Percentiles rank a stretch among this genome's conserved stretches.
phyloP scores from a whole-genome alignment of 257 asterid genomes.

The Eucommia ulmoides region DNA sequence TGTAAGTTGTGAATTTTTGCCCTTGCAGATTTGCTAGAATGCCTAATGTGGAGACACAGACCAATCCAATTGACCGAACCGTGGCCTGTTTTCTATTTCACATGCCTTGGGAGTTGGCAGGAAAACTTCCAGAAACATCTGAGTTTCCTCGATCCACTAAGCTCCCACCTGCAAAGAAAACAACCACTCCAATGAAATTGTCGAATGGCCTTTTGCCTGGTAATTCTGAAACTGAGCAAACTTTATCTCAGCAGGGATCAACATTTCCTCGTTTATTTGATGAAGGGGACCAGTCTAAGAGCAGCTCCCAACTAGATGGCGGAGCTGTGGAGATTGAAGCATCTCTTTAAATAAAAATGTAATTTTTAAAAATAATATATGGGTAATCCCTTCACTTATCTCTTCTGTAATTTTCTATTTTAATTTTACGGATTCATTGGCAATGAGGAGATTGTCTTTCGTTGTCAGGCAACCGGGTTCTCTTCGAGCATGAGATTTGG shows the following conservation, averaged over 20 bases:
- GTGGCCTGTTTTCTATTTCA: constrained; percentile 88
- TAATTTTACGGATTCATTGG: constrained; percentile 18
- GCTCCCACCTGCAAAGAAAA: constrained; percentile 27
- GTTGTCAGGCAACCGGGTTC: constrained; percentile 29
- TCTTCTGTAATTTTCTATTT: constrained; percentile 6
- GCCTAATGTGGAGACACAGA: constrained; percentile 52
- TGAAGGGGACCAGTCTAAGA: constrained; percentile 19
- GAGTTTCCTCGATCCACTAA: constrained; percentile 37
- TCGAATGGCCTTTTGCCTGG: constrained; percentile 16
- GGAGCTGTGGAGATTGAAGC: constrained; percentile 18
- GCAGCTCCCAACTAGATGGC: constrained; percentile 17
- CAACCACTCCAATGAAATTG: constrained; percentile 17
- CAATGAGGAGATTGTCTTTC: constrained; percentile 19
- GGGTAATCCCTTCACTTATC: constrained; percentile 33
- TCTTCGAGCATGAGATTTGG: constrained; percentile 11
- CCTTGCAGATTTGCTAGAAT: constrained; percentile 40
- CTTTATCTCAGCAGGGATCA: constrained; percentile 27
- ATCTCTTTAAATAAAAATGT: constrained; percentile 18
- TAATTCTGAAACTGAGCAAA: constrained; percentile 22
- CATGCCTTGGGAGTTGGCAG: constrained; percentile 38
- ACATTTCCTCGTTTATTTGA: constrained; percentile 22
- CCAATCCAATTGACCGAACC: constrained; percentile 77
- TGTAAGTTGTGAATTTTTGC: constrained; percentile 1
- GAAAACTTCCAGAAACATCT: constrained; percentile 36
- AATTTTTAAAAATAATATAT: constrained; percentile 8